A percentile compares a stretch with the other conserved stretches of the same genome.
Conservation (phyloP, 2,329 filamentous ascomycete species). For the Penicillium expansum region DNA sequence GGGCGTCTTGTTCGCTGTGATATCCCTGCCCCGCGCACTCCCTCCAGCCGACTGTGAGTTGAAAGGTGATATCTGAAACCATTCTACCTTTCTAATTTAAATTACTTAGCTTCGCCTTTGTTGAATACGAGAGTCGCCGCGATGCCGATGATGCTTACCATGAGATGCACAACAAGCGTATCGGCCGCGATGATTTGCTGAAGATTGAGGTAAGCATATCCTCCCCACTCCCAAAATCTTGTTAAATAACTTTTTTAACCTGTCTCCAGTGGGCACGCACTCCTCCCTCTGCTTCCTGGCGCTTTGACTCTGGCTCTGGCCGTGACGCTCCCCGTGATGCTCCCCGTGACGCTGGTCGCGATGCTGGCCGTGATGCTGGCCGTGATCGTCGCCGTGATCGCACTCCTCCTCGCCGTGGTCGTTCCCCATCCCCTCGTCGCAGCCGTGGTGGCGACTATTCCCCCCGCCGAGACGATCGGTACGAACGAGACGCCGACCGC, state of each 20-base stretch:
- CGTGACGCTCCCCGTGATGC: conserved; percentile 51
- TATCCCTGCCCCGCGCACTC: conserved; percentile 92
- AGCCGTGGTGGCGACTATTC: conserved; percentile 69
- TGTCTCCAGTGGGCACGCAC: conserved; percentile 87
- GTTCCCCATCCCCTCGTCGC: conserved; percentile 59
- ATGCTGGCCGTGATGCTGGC: conserved; percentile 85
- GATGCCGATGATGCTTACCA: conserved; percentile 99
- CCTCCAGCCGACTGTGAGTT: conserved; percentile 90
- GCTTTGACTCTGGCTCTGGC: conserved; percentile 87
- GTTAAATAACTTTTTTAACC: conserved; percentile 18
- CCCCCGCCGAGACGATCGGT: conserved; percentile 82
- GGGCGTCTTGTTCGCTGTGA: conserved; percentile 97
- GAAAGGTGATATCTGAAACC: conserved; percentile 18
- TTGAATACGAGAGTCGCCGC: conserved; percentile 97
- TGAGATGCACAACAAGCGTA: conserved; percentile 99
- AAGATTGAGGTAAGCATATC: conserved; percentile 84
- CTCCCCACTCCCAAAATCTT: background rate
- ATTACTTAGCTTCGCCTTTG: conserved; percentile 77
- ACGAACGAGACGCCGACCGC: conserved; percentile 65
- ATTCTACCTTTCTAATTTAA: conserved; percentile 1
- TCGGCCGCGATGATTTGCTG: conserved; percentile 88
- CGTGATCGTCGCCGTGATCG: conserved; percentile 67
- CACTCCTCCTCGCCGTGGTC: conserved; percentile 71
- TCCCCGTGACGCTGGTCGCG: conserved; percentile 38
- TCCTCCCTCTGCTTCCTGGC: conserved; percentile 95